A percentile compares a stretch with the other conserved stretches of the same genome.
These are phyloP conservation scores for Allium sativum DNA, from an alignment of 106 monocot genomes.

Conservation along the genomic window DNA sequence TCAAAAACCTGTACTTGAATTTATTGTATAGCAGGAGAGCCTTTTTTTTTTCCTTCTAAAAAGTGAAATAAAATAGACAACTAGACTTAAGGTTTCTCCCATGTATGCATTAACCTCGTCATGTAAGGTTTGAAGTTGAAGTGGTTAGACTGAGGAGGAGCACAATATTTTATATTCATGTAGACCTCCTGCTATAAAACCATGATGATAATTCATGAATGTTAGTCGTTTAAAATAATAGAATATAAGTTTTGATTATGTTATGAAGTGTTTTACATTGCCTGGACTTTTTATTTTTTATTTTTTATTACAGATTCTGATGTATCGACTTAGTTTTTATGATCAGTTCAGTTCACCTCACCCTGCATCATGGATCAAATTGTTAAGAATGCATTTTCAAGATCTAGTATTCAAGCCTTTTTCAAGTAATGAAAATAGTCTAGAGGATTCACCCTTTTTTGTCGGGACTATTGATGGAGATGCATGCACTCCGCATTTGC, in stretches of 20 bases:
- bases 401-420: constrained; percentile 47
- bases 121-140: too few species aligned
- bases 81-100: not conserved
- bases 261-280: too few species aligned
- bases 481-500: constrained; percentile 38
- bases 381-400: constrained; percentile 50
- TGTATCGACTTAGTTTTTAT: constrained; percentile 59
- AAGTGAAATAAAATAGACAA: too few species aligned
- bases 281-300: not conserved
- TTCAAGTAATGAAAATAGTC: constrained; percentile 21
- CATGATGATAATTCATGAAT: too few species aligned
- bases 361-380: constrained; percentile 38
- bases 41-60: too few species aligned
- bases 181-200: too few species aligned
- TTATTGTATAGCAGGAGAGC: too few species aligned
- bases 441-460: constrained; percentile 76
- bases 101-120: not conserved
- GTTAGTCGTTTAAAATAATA: too few species aligned
- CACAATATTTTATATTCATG: too few species aligned
- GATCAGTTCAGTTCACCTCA: constrained; percentile 20
- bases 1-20: too few species aligned
- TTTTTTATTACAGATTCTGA: constrained; percentile 67
- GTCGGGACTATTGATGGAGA: constrained; percentile 13
- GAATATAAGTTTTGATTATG: too few species aligned
- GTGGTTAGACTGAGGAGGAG: too few species aligned